Base-by-base conservation (phyloP, 345 rosid genomes). In the Noccaea caerulescens region DNA sequence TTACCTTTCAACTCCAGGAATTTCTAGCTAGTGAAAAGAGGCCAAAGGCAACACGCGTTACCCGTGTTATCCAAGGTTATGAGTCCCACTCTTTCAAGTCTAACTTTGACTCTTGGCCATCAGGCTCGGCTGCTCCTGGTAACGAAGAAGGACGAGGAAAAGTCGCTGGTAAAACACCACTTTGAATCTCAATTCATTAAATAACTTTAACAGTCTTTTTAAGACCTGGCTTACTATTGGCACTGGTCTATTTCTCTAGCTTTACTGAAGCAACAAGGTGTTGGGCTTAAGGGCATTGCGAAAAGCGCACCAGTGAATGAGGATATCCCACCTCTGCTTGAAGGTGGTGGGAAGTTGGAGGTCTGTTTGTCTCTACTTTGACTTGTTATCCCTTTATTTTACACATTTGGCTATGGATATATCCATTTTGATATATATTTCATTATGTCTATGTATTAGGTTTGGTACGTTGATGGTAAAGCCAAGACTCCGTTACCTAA, bases 321-420 rank as follows among this genome's bases (percentile, higher is more conserved):
- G 84, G 97, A 91, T 83, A 87, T 89, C 58, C 97, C 98, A 55
- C 96, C 96, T 77, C 83, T 94, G 84, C 98, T 94, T 63, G 97
- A 94, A 85, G 88, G 82, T 76, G 90, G 93, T 77, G 99, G 99
- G 77, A 95, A 88, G 84, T 71, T 90, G 88, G 99, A 95, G 92
- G 99, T 95, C 50, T 69, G 72, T 42, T 66, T 63, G 43, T 61
- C 58, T 32, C 38, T 71, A 3, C 30, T 25, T 76, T 57, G 63
- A 38, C 36, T 55, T 61, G 3, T 41, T 25, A 14, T 49, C 44
- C 18, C 2, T 56, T 51, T 50, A 23, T 13, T 36, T 14, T 54
- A 36, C 51, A n/a, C 71, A 30, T 33, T 11, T 57, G 55, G 51
- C 44, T 52, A 47, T 69, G 54, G 10, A 13, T 14, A 2, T 50